phyloP scores from a whole-genome alignment of 495 filamentous ascomycete species.

The Penicillium steckii region DNA sequence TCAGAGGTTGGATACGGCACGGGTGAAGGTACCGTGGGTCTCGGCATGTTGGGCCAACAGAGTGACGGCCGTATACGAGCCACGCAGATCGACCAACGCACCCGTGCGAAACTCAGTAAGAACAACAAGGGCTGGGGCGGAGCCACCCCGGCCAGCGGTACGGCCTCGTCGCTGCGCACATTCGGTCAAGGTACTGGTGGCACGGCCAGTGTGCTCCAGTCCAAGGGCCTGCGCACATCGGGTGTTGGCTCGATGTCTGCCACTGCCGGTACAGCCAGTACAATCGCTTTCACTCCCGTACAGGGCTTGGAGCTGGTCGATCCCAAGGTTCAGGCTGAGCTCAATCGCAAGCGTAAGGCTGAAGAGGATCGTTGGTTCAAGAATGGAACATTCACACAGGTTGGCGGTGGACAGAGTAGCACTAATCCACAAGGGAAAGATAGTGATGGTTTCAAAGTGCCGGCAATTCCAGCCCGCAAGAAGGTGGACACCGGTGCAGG shows the following conservation, averaged over 20 bases:
- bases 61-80: slow-evolving; percentile 85
- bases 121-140: slow-evolving; percentile 96
- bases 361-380: slow-evolving; percentile 97
- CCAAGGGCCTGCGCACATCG: slow-evolving; percentile 69
- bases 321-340: slow-evolving; percentile 79
- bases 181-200: slow-evolving; percentile 65
- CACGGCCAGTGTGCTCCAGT: slow-evolving; percentile 64
- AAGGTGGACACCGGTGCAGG: slow-evolving; percentile 44
- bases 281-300: slow-evolving; percentile 88
- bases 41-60: slow-evolving; percentile 92
- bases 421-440: slow-evolving; percentile 22
- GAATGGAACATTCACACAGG: slow-evolving; percentile 91
- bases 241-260: slow-evolving; percentile 69
- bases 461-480: slow-evolving; percentile 44
- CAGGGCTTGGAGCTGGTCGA: slow-evolving; percentile 96
- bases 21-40: slow-evolving; percentile 79
- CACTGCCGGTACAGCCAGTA: slow-evolving; percentile 73
- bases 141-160: slow-evolving; percentile 59
- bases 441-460: slow-evolving; percentile 52
- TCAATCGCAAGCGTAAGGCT: slow-evolving; percentile 83
- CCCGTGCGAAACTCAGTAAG: slow-evolving; percentile 85
- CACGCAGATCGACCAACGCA: slow-evolving; percentile 88
- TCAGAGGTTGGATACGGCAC: slow-evolving; percentile 89
- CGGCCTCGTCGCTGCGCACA: slow-evolving; percentile 73
- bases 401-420: slow-evolving; percentile 52